A percentile compares a stretch with the other conserved stretches of the same genome.
These are phyloP conservation scores for Cutaneotrichosporon mucoides DNA, from an alignment of 1,284 basidiomycete species.

Conservation along the genomic window DNA sequence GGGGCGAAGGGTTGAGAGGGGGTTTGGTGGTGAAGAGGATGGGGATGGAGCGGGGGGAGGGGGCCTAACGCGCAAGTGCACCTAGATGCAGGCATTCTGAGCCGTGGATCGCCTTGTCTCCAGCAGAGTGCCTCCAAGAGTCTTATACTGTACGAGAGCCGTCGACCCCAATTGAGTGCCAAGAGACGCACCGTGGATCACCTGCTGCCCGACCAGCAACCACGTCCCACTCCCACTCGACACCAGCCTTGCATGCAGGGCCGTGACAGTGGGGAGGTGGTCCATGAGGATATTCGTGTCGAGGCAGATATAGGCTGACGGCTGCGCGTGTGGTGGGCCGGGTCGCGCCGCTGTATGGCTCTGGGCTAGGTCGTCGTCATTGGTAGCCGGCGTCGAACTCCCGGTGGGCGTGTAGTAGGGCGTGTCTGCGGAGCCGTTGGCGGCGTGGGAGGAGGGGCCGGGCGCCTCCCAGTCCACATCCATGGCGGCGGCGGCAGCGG, in stretches of 20 bases:
- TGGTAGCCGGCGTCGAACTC: not conserved
- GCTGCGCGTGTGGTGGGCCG: not conserved
- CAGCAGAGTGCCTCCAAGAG: no score
- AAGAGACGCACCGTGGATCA: constrained; percentile 8
- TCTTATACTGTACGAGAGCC: no score
- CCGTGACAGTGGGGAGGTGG: constrained; percentile 2
- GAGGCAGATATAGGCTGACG: constrained; percentile 7
- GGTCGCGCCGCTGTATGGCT: no score
- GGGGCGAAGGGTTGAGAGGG: not conserved
- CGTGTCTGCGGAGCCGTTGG: not conserved
- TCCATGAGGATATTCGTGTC: constrained; percentile 16
- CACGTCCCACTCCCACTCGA: not conserved
- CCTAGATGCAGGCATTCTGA: no score
- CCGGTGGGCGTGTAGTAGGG: not conserved
- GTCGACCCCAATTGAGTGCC: not conserved
- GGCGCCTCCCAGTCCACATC: not conserved
- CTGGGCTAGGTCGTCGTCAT: no score
- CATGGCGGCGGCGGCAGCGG: not conserved
- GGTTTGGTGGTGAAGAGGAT: no score
- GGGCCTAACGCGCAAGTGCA: no score
- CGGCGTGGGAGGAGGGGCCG: not conserved
- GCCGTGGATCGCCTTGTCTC: no score
- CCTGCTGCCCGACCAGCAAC: constrained; percentile 9
- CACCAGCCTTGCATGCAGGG: constrained; percentile 3
- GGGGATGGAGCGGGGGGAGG: no score